Percentiles rank a stretch among this genome's conserved stretches.
Evolutionary conservation across 164 flowering plant species (phyloP).

Genomic region (Euptelea pleiosperma): DNA sequence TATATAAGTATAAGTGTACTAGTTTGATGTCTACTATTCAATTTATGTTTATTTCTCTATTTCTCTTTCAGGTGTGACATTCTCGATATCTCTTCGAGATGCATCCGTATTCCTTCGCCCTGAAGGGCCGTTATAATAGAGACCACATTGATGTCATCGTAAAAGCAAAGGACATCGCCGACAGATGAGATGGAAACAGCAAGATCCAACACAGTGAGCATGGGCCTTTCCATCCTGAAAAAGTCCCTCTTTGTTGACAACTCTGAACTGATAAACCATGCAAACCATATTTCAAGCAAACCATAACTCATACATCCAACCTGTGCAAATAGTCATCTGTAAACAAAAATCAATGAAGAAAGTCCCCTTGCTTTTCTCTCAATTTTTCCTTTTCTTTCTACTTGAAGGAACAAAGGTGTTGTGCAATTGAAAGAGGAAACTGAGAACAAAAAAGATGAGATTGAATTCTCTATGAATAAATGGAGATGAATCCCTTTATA

Average conservation of each 20-base stretch:
- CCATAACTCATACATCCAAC: too few species aligned
- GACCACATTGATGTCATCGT: constrained; percentile 46
- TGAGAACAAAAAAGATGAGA: too few species aligned
- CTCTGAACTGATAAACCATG: constrained; percentile 8
- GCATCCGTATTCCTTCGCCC: constrained; percentile 57
- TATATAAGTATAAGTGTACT: too few species aligned
- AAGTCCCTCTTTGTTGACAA: constrained; percentile 46
- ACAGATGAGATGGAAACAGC: constrained; percentile 47
- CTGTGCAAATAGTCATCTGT: too few species aligned
- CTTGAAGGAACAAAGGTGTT: too few species aligned
- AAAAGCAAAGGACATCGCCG: constrained; percentile 36
- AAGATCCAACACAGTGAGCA: constrained; percentile 36
- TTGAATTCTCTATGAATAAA: too few species aligned
- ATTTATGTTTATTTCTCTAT: background rate
- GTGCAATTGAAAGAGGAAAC: too few species aligned
- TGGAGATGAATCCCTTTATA: too few species aligned
- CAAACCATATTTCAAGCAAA: background rate
- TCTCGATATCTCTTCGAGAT: constrained; percentile 53
- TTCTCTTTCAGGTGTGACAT: constrained; percentile 40
- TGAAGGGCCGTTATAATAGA: constrained; percentile 43
- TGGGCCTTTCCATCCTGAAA: constrained; percentile 47
- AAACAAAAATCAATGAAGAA: too few species aligned
- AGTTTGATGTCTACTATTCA: too few species aligned
- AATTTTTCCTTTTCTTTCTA: too few species aligned
- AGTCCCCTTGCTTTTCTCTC: too few species aligned